Conservation (phyloP, 345 rosid species). For the Acer yangbiense region DNA sequence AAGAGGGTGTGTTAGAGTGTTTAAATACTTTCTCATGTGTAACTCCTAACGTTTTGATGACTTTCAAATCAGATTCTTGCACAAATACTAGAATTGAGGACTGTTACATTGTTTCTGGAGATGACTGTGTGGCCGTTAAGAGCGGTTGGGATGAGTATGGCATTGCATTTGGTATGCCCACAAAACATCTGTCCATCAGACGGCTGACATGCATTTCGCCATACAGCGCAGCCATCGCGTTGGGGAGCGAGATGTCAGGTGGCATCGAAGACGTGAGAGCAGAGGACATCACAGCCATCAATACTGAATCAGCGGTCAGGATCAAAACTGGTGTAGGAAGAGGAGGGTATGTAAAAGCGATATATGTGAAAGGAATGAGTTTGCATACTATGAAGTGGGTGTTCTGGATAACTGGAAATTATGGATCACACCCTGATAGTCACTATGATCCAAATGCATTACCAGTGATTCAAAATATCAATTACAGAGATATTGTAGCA, state of each 20-base stretch:
- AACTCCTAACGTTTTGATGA: slow-evolving; percentile 1
- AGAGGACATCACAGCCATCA: slow-evolving; percentile 68
- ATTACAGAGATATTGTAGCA: slow-evolving; percentile 64
- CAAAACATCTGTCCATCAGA: slow-evolving; percentile 58
- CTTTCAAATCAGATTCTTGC: slow-evolving; percentile 71
- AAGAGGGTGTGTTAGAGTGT: too few species aligned
- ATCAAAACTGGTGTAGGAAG: slow-evolving; percentile 79
- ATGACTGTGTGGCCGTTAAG: slow-evolving; percentile 90
- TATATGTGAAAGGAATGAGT: slow-evolving; percentile 55
- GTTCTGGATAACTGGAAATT: slow-evolving; percentile 81
- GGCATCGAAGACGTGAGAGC: slow-evolving; percentile 79
- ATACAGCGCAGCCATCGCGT: slow-evolving; percentile 69
- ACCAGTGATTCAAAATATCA: slow-evolving; percentile 57
- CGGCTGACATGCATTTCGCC: slow-evolving; percentile 78
- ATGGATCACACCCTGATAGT: slow-evolving; percentile 64
- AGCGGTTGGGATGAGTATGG: slow-evolving; percentile 93
- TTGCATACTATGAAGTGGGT: slow-evolving; percentile 85
- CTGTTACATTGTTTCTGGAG: slow-evolving; percentile 87
- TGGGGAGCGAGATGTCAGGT: slow-evolving; percentile 85
- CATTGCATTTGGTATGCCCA: slow-evolving; percentile 69
- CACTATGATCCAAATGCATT: slow-evolving; percentile 76
- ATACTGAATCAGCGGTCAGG: slow-evolving; percentile 76
- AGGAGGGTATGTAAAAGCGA: slow-evolving; percentile 66
- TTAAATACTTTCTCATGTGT: neutral
- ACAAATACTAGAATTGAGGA: slow-evolving; percentile 85